phyloP scores from a whole-genome alignment of 441 rosid genomes.

The Aquilaria agallochum region DNA sequence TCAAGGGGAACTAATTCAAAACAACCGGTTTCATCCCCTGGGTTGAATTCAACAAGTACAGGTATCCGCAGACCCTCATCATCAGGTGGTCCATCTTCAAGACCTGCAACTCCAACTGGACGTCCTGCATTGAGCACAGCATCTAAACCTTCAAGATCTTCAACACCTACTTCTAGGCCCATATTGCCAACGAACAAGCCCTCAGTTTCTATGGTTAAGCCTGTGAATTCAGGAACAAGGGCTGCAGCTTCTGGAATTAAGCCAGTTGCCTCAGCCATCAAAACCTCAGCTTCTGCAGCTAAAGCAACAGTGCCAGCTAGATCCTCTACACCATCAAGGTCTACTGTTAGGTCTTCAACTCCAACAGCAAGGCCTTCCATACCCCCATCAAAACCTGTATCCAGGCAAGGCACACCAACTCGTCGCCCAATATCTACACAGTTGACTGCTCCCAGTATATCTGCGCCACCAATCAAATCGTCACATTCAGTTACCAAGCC shows the following conservation, averaged over 20 bases:
- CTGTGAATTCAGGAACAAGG: constrained; percentile 14
- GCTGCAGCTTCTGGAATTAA: constrained; percentile 40
- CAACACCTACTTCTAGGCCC: constrained; percentile 83
- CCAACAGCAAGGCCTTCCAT: constrained; percentile 75
- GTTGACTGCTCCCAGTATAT: constrained; percentile 38
- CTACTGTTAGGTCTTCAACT: constrained; percentile 75
- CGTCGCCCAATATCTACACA: constrained; percentile 57
- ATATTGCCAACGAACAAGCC: constrained; percentile 51
- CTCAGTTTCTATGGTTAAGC: constrained; percentile 21
- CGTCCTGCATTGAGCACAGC: constrained; percentile 53
- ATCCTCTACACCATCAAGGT: constrained; percentile 76
- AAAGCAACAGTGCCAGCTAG: constrained; percentile 53
- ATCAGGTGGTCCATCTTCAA: constrained; percentile 93
- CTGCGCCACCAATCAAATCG: constrained; percentile 56
- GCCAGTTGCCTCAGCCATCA: constrained; percentile 20
- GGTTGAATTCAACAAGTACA: constrained; percentile 51
- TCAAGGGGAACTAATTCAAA: constrained; percentile 57
- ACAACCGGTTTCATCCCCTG: constrained; percentile 67
- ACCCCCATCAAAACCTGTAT: constrained; percentile 59
- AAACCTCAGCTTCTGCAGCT: constrained; percentile 23
- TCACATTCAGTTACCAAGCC: constrained; percentile 46
- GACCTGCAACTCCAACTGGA: constrained; percentile 86
- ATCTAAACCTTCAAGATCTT: constrained; percentile 67
- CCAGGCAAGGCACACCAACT: constrained; percentile 84
- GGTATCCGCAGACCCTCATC: constrained; percentile 82